Percentiles rank a stretch among this genome's conserved stretches.
These are phyloP conservation scores for Chaetomium cochliodes DNA, from an alignment of 495 filamentous ascomycete species.

Conservation along the genomic window DNA sequence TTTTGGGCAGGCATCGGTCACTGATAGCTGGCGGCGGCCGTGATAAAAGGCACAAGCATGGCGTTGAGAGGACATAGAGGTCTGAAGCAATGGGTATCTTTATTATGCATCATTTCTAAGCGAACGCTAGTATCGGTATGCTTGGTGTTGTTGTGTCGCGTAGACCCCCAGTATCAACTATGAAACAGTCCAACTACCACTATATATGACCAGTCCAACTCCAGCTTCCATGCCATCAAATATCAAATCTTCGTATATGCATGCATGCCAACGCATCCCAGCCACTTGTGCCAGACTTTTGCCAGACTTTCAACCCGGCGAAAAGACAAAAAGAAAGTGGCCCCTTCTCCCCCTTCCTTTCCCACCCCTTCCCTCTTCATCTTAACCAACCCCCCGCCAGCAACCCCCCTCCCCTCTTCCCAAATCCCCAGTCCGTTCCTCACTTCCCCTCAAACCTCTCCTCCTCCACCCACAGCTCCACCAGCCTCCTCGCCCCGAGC, in stretches of 20 bases:
- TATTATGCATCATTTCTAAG: not conserved
- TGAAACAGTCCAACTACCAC: not conserved
- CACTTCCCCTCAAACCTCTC: constrained; percentile 48
- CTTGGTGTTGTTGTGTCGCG: not conserved
- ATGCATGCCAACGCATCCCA: not conserved
- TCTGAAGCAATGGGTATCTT: constrained; percentile 15
- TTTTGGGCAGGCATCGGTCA: constrained; percentile 1
- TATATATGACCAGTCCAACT: not conserved
- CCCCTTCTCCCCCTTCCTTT: not conserved
- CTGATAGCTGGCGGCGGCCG: not conserved
- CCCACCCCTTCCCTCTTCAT: not conserved
- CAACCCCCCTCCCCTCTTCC: not conserved
- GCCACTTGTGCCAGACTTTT: not conserved
- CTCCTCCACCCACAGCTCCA: constrained; percentile 71
- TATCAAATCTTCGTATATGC: not conserved
- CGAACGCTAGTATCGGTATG: not conserved
- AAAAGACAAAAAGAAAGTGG: not conserved
- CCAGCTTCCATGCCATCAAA: not conserved
- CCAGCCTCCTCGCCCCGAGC: constrained; percentile 73
- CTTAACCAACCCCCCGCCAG: not conserved
- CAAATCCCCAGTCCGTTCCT: not conserved
- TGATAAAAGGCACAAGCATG: constrained; percentile 16
- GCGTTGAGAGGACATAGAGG: constrained; percentile 21
- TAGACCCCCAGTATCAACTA: too few relatives aligned
- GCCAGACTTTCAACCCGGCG: too few relatives aligned